Evolutionary conservation across 257 asterid species (phyloP).

Genomic region (Knoxia roxburghii): DNA sequence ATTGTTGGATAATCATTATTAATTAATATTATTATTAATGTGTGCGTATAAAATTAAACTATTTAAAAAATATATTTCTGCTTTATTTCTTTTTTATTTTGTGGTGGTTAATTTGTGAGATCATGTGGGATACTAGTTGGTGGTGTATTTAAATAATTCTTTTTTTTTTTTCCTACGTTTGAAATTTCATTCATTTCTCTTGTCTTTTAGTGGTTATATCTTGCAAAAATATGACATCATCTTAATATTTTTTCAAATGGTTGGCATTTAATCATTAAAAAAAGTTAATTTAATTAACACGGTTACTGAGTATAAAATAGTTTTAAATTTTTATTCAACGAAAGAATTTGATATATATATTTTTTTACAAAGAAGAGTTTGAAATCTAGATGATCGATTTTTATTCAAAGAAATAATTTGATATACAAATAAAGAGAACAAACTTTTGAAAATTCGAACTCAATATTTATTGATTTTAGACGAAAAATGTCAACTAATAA

Average conservation of each 20-base stretch:
- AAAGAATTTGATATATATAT: too few relatives aligned
- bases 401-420: too few relatives aligned
- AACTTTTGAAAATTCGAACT: too few relatives aligned
- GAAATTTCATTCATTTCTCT: constrained; percentile 9
- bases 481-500: too few relatives aligned
- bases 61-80: background rate
- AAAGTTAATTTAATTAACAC: too few relatives aligned
- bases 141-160: constrained; percentile 8
- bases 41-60: background rate
- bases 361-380: too few relatives aligned
- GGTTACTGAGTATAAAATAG: too few relatives aligned
- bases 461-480: too few relatives aligned
- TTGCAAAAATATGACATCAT: constrained; percentile 3
- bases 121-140: constrained; percentile 5
- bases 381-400: too few relatives aligned
- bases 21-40: background rate
- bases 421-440: too few relatives aligned
- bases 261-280: too few relatives aligned
- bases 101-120: constrained; percentile 6
- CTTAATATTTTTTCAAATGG: background rate
- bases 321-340: too few relatives aligned
- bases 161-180: constrained; percentile 9
- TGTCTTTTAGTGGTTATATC: constrained; percentile 12
- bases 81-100: background rate
- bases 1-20: constrained; percentile 2